Evolutionary conservation across 768 basidiomycete species (phyloP).

Genomic region (Panaeolus papilionaceus): DNA sequence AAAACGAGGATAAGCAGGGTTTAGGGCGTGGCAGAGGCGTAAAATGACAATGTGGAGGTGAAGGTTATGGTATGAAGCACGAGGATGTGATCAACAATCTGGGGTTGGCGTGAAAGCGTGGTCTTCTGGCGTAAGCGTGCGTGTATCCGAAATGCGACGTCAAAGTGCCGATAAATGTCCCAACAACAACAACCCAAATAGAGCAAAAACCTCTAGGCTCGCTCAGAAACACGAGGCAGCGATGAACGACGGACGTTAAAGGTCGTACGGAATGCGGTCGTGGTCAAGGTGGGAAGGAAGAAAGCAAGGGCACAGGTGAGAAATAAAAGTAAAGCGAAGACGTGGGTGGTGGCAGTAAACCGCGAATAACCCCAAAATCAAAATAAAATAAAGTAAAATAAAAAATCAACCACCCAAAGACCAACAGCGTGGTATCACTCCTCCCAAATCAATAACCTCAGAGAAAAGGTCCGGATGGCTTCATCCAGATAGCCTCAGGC

Average conservation of each 20-base stretch:
- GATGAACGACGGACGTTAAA: not conserved
- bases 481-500: not conserved
- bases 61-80: not conserved
- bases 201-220: not conserved
- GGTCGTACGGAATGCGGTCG: not conserved
- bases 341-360: not conserved
- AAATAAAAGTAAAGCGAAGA: not conserved
- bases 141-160: not conserved
- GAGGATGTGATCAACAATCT: slow-evolving; percentile 4
- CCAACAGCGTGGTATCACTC: slow-evolving; percentile 1
- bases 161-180: slow-evolving; percentile 5
- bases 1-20: not conserved
- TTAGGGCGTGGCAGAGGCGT: not conserved
- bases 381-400: slow-evolving; percentile 2
- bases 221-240: not conserved
- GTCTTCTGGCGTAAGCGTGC: not conserved
- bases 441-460: not conserved
- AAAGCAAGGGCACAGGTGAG: not conserved
- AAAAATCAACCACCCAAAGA: slow-evolving; percentile 2
- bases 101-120: slow-evolving; percentile 7
- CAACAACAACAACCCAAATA: not conserved
- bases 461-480: not conserved
- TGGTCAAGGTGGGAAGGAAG: not conserved
- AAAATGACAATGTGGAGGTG: not conserved
- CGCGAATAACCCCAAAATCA: not conserved